Conservation (phyloP, 192 early-diverging fungal genomes). For the Podila epigama region DNA sequence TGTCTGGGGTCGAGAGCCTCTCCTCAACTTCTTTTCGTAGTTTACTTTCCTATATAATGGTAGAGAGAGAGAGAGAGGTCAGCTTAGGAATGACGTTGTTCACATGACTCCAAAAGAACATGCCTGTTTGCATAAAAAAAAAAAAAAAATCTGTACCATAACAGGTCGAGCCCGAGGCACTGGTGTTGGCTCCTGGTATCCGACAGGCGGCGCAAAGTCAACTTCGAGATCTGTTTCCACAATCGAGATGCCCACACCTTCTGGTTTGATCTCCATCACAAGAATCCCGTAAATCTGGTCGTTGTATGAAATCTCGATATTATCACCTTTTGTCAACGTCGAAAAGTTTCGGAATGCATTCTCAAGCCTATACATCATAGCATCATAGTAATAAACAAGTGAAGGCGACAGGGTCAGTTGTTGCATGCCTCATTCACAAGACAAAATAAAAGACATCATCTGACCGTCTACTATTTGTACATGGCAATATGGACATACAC, state of each 20-base stretch:
- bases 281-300: constrained; percentile 84
- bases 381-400: background rate
- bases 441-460: constrained; percentile 79
- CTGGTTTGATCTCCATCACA: constrained; percentile 90
- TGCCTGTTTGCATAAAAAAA: background rate
- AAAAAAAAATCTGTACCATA: constrained; percentile 23
- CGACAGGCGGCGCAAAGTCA: constrained; percentile 96
- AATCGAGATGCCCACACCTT: constrained; percentile 83
- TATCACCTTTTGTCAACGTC: constrained; percentile 90
- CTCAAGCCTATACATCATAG: constrained; percentile 69
- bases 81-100: background rate
- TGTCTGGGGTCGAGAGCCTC: constrained; percentile 25
- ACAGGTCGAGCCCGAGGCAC: constrained; percentile 31
- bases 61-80: background rate
- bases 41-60: constrained; percentile 47
- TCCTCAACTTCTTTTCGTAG: constrained; percentile 46
- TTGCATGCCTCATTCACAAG: constrained; percentile 66
- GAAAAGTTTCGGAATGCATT: constrained; percentile 92
- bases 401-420: background rate
- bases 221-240: constrained; percentile 98
- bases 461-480: constrained; percentile 62
- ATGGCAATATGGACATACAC: constrained; percentile 64
- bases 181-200: constrained; percentile 88
- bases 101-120: background rate
- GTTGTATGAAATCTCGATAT: constrained; percentile 94